These are phyloP conservation scores for Chlamydomonas sphaeroides DNA, from an alignment of 139 green algal species.

Conservation along the genomic window DNA sequence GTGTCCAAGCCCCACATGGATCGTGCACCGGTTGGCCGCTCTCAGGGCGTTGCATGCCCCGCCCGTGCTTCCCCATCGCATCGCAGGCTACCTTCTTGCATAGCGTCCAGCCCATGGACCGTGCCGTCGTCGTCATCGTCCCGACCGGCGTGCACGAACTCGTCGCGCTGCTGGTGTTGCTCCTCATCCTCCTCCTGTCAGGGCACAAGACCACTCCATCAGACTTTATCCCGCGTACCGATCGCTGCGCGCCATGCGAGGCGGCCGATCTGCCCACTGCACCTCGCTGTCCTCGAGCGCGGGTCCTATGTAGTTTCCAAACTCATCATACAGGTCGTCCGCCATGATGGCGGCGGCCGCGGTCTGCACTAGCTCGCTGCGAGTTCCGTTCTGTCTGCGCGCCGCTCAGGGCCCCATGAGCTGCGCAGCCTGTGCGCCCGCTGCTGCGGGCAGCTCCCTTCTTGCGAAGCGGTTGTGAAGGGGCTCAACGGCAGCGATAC, in stretches of 20 bases:
- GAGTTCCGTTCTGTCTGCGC: too few relatives aligned
- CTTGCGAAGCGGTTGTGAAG: too few relatives aligned
- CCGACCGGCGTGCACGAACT: conserved; percentile 37
- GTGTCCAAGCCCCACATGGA: too few relatives aligned
- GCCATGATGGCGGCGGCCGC: conserved; percentile 7
- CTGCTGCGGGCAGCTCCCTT: too few relatives aligned
- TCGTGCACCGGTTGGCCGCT: too few relatives aligned
- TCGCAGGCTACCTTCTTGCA: conserved; percentile 50
- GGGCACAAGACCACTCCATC: too few relatives aligned
- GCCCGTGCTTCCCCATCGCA: too few relatives aligned
- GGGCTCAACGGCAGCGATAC: too few relatives aligned
- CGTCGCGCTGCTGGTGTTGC: conserved; percentile 60
- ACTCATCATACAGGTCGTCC: conserved; percentile 93
- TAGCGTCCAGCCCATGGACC: conserved; percentile 56
- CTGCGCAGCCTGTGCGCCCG: too few relatives aligned
- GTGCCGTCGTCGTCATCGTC: conserved; percentile 60
- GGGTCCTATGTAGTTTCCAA: conserved; percentile 98
- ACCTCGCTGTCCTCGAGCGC: conserved; percentile 84
- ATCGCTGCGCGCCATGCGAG: not conserved
- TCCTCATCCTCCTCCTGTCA: conserved; percentile 59
- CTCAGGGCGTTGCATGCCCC: too few relatives aligned
- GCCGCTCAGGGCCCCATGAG: too few relatives aligned
- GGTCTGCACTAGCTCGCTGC: too few relatives aligned
- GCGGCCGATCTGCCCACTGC: conserved; percentile 11
- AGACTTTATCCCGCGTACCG: not conserved